Percentiles rank a stretch among this genome's conserved stretches.
phyloP scores from a whole-genome alignment of 2,329 filamentous ascomycete genomes.

The Zasmidium angulare region DNA sequence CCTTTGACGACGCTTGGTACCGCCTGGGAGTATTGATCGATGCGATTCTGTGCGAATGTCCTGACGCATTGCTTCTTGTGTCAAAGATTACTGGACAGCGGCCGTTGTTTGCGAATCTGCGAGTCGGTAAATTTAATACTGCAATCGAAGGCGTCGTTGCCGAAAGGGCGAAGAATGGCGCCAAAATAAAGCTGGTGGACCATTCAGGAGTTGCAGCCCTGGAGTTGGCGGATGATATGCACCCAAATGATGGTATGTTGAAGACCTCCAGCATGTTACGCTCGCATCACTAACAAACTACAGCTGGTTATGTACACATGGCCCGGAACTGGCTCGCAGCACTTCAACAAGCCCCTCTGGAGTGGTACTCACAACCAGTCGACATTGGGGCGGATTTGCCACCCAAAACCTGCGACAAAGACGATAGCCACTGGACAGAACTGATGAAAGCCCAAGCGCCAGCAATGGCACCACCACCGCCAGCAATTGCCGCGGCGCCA shows the following conservation, averaged over 20 bases:
- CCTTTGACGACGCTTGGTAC: constrained; percentile 3
- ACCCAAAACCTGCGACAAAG: neutral
- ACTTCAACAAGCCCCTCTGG: neutral
- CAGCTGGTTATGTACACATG: neutral
- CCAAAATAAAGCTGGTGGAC: constrained; percentile 11
- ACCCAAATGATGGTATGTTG: constrained; percentile 15
- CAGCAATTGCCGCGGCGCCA: neutral
- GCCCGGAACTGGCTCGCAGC: neutral
- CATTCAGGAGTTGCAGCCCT: neutral
- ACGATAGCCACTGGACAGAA: neutral
- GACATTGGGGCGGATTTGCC: neutral
- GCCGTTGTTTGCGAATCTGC: neutral
- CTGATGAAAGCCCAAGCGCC: neutral
- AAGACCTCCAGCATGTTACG: constrained; percentile 4
- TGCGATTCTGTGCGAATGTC: constrained; percentile 10
- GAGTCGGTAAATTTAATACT: constrained; percentile 5
- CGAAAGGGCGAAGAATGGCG: constrained; percentile 6
- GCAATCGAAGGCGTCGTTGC: constrained; percentile 5
- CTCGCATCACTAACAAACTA: neutral
- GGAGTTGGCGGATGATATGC: constrained; percentile 10
- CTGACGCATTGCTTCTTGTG: constrained; percentile 15
- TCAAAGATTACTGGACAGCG: constrained; percentile 11
- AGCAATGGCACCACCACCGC: neutral
- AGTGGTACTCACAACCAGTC: neutral
- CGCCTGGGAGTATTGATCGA: constrained; percentile 17